These are phyloP conservation scores for Septoria petroselini DNA, from an alignment of 2,329 filamentous ascomycete species.

Conservation along the genomic window DNA sequence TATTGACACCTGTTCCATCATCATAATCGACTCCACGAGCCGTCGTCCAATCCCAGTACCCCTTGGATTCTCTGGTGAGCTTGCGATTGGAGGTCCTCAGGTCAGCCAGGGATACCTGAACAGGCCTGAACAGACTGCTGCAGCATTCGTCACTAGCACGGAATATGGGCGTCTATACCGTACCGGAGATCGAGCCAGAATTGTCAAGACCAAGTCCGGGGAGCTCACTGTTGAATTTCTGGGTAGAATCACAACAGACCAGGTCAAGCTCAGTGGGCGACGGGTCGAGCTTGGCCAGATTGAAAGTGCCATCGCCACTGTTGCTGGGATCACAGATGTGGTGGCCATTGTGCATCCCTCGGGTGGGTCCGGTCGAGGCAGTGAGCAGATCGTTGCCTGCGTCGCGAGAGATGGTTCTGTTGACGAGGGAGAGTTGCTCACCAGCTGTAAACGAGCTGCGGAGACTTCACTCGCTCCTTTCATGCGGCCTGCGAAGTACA, in stretches of 20 bases:
- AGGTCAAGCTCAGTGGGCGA: conserved; percentile 74
- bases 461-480: conserved; percentile 1
- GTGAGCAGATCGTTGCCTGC: conserved; percentile 17
- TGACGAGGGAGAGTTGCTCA: conserved; percentile 11
- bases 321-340: conserved; percentile 17
- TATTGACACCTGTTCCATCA: conserved; percentile 16
- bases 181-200: conserved; percentile 7
- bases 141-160: conserved; percentile 10
- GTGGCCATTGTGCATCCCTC: conserved; percentile 10
- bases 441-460: conserved; percentile 4
- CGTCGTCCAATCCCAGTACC: conserved; percentile 13
- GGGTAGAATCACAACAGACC: conserved; percentile 36
- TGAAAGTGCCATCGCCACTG: conserved; percentile 45
- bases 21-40: conserved; percentile 4
- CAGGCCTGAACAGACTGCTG: conserved; percentile 16
- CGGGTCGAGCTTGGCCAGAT: conserved; percentile 74
- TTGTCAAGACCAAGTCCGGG: background rate
- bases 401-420: conserved; percentile 11
- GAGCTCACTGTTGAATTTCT: conserved; percentile 19
- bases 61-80: conserved; percentile 17
- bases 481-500: conserved; percentile 34
- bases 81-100: conserved; percentile 21
- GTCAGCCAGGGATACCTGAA: conserved; percentile 24
- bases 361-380: conserved; percentile 12
- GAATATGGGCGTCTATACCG: conserved; percentile 10